These are phyloP conservation scores for Peronospora destructor DNA, from an alignment of 352 stramenopile species.

Conservation along the genomic window DNA sequence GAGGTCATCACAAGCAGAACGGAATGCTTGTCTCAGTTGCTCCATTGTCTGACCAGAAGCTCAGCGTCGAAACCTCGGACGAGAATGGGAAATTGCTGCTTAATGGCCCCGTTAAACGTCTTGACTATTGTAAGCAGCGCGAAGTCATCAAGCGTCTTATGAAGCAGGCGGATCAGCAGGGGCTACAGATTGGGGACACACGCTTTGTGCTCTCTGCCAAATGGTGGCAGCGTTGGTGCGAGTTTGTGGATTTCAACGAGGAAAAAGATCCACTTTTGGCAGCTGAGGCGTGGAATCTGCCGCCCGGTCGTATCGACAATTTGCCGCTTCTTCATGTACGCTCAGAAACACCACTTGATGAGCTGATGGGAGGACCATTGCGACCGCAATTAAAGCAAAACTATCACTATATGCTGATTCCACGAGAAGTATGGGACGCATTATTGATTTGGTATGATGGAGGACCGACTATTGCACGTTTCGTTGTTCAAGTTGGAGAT, in stretches of 20 bases:
- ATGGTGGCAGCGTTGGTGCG: conserved; percentile 78
- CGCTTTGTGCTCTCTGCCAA: conserved; percentile 72
- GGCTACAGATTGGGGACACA: conserved; percentile 70
- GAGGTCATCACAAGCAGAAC: conserved; percentile 40
- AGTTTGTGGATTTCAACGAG: conserved; percentile 58
- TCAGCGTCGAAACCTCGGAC: background rate
- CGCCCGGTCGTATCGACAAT: conserved; percentile 60
- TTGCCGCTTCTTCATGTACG: conserved; percentile 49
- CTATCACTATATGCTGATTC: conserved; percentile 68
- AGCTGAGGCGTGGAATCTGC: conserved; percentile 6
- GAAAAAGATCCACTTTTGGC: conserved; percentile 9
- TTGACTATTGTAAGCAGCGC: conserved; percentile 41
- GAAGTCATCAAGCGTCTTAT: conserved; percentile 50
- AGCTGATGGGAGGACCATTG: conserved; percentile 61
- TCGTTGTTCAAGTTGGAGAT: conserved; percentile 62
- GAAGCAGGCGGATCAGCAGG: conserved; percentile 54
- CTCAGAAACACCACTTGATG: conserved; percentile 39
- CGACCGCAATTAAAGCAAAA: conserved; percentile 61
- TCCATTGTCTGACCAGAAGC: conserved; percentile 20
- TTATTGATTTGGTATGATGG: conserved; percentile 61
- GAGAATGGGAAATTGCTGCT: conserved; percentile 9
- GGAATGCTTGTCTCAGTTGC: conserved; percentile 8
- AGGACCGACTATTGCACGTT: conserved; percentile 63
- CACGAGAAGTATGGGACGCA: conserved; percentile 72
- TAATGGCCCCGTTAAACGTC: conserved; percentile 13